Conservation (phyloP, 495 filamentous ascomycete species). For the Penicillium odoratum region DNA sequence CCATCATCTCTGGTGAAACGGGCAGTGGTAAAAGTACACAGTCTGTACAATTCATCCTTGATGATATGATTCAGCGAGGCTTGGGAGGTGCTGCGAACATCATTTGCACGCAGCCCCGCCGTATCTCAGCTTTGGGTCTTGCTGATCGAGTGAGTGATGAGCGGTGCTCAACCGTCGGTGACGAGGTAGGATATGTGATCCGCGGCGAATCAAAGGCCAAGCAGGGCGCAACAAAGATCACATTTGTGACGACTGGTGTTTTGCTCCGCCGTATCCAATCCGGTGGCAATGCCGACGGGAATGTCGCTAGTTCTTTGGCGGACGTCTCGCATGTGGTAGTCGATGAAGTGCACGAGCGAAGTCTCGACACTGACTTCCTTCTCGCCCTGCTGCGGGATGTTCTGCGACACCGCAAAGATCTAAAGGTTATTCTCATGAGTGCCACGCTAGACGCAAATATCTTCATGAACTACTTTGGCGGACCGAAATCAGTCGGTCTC, state of each 20-base stretch:
- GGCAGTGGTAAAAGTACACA: slow-evolving; percentile 97
- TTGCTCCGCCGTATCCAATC: slow-evolving; percentile 85
- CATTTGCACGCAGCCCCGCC: slow-evolving; percentile 90
- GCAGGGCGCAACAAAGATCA: slow-evolving; percentile 75
- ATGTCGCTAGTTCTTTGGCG: slow-evolving; percentile 75
- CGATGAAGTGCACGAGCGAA: slow-evolving; percentile 96
- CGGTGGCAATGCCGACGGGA: slow-evolving; percentile 71
- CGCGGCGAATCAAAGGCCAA: slow-evolving; percentile 80
- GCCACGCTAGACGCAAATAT: slow-evolving; percentile 89
- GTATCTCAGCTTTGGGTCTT: slow-evolving; percentile 91
- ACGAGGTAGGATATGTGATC: slow-evolving; percentile 94
- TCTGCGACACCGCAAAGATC: slow-evolving; percentile 68
- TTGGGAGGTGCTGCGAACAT: slow-evolving; percentile 84
- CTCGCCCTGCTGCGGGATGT: slow-evolving; percentile 87
- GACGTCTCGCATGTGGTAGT: slow-evolving; percentile 95
- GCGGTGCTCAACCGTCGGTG: slow-evolving; percentile 75
- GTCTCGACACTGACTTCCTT: slow-evolving; percentile 92
- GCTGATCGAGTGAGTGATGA: slow-evolving; percentile 95
- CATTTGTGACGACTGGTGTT: slow-evolving; percentile 97
- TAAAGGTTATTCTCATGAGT: slow-evolving; percentile 97
- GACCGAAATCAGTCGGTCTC: slow-evolving; percentile 63
- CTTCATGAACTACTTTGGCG: slow-evolving; percentile 82
- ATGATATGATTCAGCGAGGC: slow-evolving; percentile 78
- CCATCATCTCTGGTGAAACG: slow-evolving; percentile 95
- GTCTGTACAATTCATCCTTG: slow-evolving; percentile 91